Evolutionary conservation across 148 eudicot species (phyloP).

Genomic region (Rhododendron simsii): DNA sequence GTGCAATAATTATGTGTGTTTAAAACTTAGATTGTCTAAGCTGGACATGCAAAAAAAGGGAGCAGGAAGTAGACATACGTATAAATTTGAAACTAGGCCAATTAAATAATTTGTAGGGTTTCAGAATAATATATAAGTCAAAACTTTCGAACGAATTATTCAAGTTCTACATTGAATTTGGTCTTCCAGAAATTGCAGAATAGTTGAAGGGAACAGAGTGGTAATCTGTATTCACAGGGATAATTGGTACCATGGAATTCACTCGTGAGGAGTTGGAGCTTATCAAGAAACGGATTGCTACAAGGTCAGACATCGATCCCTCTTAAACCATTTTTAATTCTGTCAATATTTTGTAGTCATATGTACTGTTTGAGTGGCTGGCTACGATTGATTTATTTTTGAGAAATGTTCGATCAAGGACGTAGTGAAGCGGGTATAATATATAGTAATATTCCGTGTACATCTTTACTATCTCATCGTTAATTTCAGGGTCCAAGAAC

Average conservation of each 20-base stretch:
- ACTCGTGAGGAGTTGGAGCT: neutral
- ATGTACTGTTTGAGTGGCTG: neutral
- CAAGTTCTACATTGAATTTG: neutral
- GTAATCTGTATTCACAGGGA: neutral
- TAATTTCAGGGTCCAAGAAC: neutral
- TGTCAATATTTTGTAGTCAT: neutral
- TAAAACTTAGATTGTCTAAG: neutral
- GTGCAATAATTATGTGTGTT: neutral
- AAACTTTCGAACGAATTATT: neutral
- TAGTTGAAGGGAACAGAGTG: neutral
- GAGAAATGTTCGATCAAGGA: neutral
- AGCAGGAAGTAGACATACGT: neutral
- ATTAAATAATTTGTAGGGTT: neutral
- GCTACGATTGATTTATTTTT: neutral
- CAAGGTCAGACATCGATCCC: neutral
- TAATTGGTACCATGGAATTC: neutral
- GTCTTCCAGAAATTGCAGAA: neutral
- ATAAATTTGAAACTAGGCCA: neutral
- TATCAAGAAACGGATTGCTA: neutral
- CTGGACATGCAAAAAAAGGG: neutral
- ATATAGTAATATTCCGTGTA: neutral
- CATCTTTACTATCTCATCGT: neutral
- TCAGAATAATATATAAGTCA: neutral
- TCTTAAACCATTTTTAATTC: neutral
- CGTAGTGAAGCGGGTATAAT: neutral